Percentiles rank a stretch among this genome's conserved stretches.
These are phyloP conservation scores for Carex parvula DNA, from an alignment of 176 grass and related monocot species.

Conservation along the genomic window DNA sequence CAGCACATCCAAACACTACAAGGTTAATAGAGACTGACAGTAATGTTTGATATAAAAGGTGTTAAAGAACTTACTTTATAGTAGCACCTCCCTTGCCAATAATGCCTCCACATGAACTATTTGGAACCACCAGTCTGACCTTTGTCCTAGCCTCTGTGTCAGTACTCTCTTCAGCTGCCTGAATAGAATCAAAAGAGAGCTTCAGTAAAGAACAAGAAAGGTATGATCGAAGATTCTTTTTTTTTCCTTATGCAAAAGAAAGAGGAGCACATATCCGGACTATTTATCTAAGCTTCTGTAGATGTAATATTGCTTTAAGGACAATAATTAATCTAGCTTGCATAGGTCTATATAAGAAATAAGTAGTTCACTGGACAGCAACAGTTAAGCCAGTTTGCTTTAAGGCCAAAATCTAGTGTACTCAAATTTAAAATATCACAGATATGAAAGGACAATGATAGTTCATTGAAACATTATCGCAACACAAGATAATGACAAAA, in stretches of 20 bases:
- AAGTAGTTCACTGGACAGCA: not conserved
- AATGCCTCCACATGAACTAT: conserved; percentile 93
- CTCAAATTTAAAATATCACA: not conserved
- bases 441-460: not conserved
- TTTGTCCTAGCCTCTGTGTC: conserved; percentile 84
- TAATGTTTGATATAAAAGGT: conserved; percentile 23
- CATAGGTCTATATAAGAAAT: not conserved
- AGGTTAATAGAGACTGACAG: not conserved
- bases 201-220: not conserved
- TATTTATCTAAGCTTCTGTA: not conserved
- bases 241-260: not conserved
- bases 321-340: conserved; percentile 2
- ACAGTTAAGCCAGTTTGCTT: not conserved
- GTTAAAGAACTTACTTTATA: conserved; percentile 65
- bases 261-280: not conserved
- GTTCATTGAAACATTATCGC: not conserved
- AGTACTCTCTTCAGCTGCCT: conserved; percentile 73
- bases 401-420: not conserved
- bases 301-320: not conserved
- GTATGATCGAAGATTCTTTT: not conserved
- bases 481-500: not conserved
- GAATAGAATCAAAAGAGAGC: conserved; percentile 25
- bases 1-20: conserved; percentile 4
- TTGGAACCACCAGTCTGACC: conserved; percentile 85
- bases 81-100: conserved; percentile 98